These are phyloP conservation scores for Taphrina sp. DNA, from an alignment of 1,139 yeast species.

Conservation along the genomic window DNA sequence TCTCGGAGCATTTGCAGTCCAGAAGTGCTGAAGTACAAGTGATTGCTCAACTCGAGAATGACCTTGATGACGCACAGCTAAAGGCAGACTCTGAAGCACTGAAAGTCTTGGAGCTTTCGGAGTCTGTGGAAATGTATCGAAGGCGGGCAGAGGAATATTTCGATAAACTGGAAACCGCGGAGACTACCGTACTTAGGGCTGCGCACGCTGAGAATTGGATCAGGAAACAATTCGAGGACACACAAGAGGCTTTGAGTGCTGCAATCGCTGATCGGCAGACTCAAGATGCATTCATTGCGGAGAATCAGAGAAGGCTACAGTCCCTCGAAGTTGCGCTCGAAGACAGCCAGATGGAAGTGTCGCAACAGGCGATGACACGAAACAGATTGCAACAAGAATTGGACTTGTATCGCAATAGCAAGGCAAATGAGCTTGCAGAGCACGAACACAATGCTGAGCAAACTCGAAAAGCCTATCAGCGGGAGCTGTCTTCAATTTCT, in stretches of 20 bases:
- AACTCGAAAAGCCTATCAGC: conserved; percentile 32
- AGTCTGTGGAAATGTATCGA: conserved; percentile 62
- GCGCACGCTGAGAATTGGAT: conserved; percentile 61
- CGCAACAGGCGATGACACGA: conserved; percentile 53
- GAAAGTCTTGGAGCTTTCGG: conserved; percentile 55
- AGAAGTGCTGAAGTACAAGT: conserved; percentile 7
- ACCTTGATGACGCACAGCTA: conserved; percentile 44
- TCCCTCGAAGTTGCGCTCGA: conserved; percentile 59
- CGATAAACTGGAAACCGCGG: conserved; percentile 73
- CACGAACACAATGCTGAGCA: conserved; percentile 31
- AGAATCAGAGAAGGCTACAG: conserved; percentile 55
- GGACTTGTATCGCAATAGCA: conserved; percentile 35
- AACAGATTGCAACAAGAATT: conserved; percentile 54
- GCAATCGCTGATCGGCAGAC: conserved; percentile 61
- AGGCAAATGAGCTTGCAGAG: conserved; percentile 29
- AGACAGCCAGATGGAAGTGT: conserved; percentile 58
- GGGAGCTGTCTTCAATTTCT: conserved; percentile 30
- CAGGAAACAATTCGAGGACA: conserved; percentile 57
- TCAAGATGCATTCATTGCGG: conserved; percentile 48
- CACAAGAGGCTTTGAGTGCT: conserved; percentile 54
- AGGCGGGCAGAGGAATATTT: conserved; percentile 73
- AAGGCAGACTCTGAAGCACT: conserved; percentile 55
- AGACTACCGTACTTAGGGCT: conserved; percentile 64
- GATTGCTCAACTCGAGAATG: conserved; percentile 24
- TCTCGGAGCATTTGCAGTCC: conserved; percentile 11